Evolutionary conservation across 345 rosid species (phyloP), one percentile per base, ranked within the genome.

Genomic region (Luvunga scandens): DNA sequence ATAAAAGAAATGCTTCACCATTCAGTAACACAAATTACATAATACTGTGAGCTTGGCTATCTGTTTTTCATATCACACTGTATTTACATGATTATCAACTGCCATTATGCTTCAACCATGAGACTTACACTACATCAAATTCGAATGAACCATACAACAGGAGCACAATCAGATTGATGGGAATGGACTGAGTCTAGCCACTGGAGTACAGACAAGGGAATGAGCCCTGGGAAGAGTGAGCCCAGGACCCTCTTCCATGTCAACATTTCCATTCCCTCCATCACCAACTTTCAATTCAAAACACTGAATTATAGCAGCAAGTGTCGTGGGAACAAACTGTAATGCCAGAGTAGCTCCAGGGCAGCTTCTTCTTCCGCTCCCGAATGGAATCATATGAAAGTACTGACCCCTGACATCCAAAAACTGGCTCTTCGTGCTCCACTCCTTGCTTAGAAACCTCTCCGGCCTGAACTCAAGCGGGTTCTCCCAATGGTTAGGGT

Each of bases 191-290:
- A 84, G 83, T 75, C 88, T 87, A 21, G 88, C 77, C 19, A 88
- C 79, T 6, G 91, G 91, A 5, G 78, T 48, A 80, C 97, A 89
- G 45, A 91, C 71, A 45, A 90, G 78, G 18, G 92, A 86, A 30
- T 75, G 81, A 30, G 91, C 91, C 84, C 87, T 90, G 55, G 89
- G 88, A 45, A 85, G 83, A 5, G 93, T 84, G 3, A 88, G 63
- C 21, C 93, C 92, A 57, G 59, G 70, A 22, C 88, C 92, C 61
- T 92, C 94, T 71, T 72, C 85, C 97, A 92, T 90, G 75, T 88
- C 85, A 60, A 92, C 87, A 48, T 7, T 33, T 0, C 76, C 86
- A 74, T 83, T 64, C 72, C 65, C 80, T 74, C 88, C 84, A 78
- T 75, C 61, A 6, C 21, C 75, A 73, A 84, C 57, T 25, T 63